Evolutionary conservation across 441 rosid species (phyloP).

Genomic region (Brassica balearica): DNA sequence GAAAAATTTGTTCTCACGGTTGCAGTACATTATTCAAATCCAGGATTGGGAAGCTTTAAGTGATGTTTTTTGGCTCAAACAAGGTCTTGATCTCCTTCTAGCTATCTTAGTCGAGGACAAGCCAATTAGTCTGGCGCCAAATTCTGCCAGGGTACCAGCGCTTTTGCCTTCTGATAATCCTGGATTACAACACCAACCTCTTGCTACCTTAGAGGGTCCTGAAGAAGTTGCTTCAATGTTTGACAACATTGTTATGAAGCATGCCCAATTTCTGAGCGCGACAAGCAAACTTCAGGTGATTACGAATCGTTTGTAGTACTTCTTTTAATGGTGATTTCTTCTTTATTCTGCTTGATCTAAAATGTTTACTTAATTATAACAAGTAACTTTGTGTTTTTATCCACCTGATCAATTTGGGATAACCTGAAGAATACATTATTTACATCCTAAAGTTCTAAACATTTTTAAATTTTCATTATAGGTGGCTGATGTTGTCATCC

Average conservation of each 20-base stretch:
- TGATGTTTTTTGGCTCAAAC: conserved; percentile 99
- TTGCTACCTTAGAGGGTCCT: conserved; percentile 66
- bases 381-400: not conserved
- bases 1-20: conserved; percentile 78
- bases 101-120: conserved; percentile 89
- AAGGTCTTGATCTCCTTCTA: conserved; percentile 97
- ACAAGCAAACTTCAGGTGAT: conserved; percentile 93
- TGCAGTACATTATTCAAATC: conserved; percentile 84
- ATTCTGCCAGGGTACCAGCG: conserved; percentile 89
- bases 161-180: conserved; percentile 65
- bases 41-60: conserved; percentile 99
- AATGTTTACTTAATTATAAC: not conserved
- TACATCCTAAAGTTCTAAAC: not conserved
- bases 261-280: conserved; percentile 82
- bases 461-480: conserved; percentile 40
- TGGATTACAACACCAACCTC: conserved; percentile 58
- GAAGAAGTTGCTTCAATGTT: conserved; percentile 80
- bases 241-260: conserved; percentile 79
- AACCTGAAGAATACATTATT: conserved; percentile 1
- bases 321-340: conserved; percentile 14
- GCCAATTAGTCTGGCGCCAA: conserved; percentile 93
- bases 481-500: conserved; percentile 94
- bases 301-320: not conserved
- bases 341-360: not conserved
- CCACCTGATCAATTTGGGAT: conserved; percentile 1